Base-by-base conservation (phyloP, 2,329 filamentous ascomycete genomes). In the Fusarium oxysporum region DNA sequence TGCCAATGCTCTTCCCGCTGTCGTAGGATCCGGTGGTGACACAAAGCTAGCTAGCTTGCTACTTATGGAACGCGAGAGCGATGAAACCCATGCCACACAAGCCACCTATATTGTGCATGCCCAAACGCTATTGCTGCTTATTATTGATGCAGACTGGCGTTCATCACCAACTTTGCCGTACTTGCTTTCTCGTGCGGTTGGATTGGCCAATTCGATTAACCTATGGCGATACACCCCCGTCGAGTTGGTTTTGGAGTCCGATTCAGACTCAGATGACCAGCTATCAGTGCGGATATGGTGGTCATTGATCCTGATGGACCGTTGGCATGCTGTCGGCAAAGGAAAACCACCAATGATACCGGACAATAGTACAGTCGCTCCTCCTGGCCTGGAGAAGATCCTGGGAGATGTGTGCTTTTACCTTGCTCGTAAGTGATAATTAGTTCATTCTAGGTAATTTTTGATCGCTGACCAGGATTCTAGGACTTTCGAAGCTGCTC, bases 321-420 rank as follows among this genome's bases (percentile, higher is more conserved):
- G 92, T 21, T 94, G 91, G 91, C 90, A 93, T 78, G 90, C 92
- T 8, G 87, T 90, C n/a, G 90, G 89, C 28, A 91, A 88, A 8
- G 89, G 88, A 17, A 89, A 87, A 68, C 89, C 91, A 3, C 73
- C 89, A 17, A 85, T 91, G 65, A 89, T 94, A 64, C 89, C 88
- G 4, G 88, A 92, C 72, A 86, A 88, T 68, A 89, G 86, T 58
- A 86, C 91, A 11, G 86, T 92, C 19, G 82, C 92, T 30, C 83
- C 88, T 10, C 86, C 87, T 2, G 89, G 90, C 51, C 86, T 94
- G 64, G 86, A 88, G 68, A 81, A 82, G 21, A 79, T 92, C 12
- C 82, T 94, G 8, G 92, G 92, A 40, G 89, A 92, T 51, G 84
- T 85, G 25, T 87, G 88, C 28, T 94, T 89, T 79, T 87, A 91